phyloP scores from a whole-genome alignment of 768 basidiomycete species.

The Agaricus sinodeliciosus region DNA sequence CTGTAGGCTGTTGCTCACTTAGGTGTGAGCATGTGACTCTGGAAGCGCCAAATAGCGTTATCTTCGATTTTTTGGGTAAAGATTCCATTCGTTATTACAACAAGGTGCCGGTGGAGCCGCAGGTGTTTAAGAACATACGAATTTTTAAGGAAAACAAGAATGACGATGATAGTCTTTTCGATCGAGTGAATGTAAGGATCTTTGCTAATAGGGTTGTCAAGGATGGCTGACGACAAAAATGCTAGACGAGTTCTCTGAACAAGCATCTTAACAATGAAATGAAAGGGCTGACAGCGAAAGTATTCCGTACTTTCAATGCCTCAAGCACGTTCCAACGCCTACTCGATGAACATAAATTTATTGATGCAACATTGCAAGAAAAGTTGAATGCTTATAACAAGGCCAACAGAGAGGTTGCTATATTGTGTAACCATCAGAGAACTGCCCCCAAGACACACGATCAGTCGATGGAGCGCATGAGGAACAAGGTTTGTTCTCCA shows the following conservation, averaged over 20 bases:
- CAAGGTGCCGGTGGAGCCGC: conserved; percentile 79
- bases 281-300: conserved; percentile 97
- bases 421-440: conserved; percentile 98
- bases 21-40: conserved; percentile 96
- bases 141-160: conserved; percentile 94
- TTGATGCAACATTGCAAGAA: conserved; percentile 79
- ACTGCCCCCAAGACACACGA: conserved; percentile 89
- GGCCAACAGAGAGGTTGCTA: conserved; percentile 94
- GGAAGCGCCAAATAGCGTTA: conserved; percentile 77
- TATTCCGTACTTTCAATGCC: conserved; percentile 99
- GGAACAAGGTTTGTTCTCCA: conserved; percentile 58
- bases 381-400: conserved; percentile 96
- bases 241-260: conserved; percentile 77
- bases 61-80: conserved; percentile 98
- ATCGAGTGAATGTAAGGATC: conserved; percentile 83
- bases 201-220: conserved; percentile 6
- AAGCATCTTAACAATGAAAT: conserved; percentile 91
- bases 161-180: conserved; percentile 85
- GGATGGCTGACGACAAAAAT: conserved; percentile 15
- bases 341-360: conserved; percentile 58
- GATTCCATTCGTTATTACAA: conserved; percentile 98
- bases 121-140: conserved; percentile 97
- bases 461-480: conserved; percentile 91
- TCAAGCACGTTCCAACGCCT: conserved; percentile 93
- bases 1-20: conserved; percentile 96